A percentile compares a stretch with the other conserved stretches of the same genome.
Evolutionary conservation across 2,329 filamentous ascomycete genomes (phyloP).

Genomic region (Fusarium sambucinum): DNA sequence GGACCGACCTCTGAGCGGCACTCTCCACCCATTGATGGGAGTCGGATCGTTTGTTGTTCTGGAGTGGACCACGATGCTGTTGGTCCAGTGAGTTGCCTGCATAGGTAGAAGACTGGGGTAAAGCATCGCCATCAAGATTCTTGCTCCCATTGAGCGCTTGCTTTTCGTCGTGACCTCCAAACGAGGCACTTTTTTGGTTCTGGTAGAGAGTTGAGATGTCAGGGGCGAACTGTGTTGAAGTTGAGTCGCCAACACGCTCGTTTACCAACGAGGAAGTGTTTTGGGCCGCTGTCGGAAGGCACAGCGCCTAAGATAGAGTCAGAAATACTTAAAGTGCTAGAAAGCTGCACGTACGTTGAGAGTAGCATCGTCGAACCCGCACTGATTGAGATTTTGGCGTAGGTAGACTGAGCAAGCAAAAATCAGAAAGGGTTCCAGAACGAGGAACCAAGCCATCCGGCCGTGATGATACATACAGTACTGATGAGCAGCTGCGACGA

Average conservation of each 20-base stretch:
- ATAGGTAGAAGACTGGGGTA: background rate
- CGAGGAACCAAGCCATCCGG: background rate
- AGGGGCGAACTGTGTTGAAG: background rate
- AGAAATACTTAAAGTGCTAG: background rate
- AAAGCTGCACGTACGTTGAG: constrained; percentile 56
- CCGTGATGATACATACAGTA: constrained; percentile 61
- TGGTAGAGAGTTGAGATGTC: constrained; percentile 5
- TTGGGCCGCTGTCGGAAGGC: constrained; percentile 10
- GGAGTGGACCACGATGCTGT: background rate
- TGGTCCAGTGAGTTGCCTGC: background rate
- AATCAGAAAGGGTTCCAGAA: constrained; percentile 4
- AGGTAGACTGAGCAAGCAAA: constrained; percentile 35
- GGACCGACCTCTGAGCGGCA: constrained; percentile 67
- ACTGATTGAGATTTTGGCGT: constrained; percentile 60
- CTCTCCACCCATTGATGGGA: constrained; percentile 47
- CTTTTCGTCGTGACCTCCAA: background rate
- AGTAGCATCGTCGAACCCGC: constrained; percentile 61
- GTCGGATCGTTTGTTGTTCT: background rate
- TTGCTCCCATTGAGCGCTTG: background rate
- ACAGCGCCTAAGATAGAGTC: constrained; percentile 23
- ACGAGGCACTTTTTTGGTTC: background rate
- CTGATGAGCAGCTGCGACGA: constrained; percentile 65
- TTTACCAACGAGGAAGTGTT: background rate
- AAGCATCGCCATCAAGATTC: background rate
- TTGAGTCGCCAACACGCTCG: background rate